A percentile compares a stretch with the other conserved stretches of the same genome.
phyloP scores from a whole-genome alignment of 179 eudicot genomes.

The Beta lomatogona region DNA sequence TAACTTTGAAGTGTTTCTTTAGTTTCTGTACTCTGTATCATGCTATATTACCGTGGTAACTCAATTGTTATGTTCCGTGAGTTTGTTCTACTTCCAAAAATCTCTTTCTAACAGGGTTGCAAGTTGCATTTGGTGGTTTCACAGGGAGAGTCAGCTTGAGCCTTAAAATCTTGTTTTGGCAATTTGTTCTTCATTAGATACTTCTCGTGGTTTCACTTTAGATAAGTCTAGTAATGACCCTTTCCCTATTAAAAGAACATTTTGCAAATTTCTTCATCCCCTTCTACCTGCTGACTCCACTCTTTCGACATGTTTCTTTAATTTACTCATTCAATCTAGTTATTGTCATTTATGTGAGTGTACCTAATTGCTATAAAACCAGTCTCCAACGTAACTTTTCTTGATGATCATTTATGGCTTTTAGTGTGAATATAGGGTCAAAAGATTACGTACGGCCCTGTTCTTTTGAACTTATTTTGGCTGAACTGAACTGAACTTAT shows the following conservation, averaged over 20 bases:
- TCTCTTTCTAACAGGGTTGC: background rate
- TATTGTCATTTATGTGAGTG: background rate
- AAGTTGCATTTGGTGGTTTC: background rate
- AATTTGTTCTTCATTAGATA: background rate
- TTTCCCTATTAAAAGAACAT: background rate
- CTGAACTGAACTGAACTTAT: no score
- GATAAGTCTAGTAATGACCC: background rate
- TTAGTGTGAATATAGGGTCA: slow-evolving; percentile 84
- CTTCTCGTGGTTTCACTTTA: background rate
- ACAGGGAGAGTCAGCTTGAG: background rate
- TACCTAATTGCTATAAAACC: background rate
- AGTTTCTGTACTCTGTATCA: background rate
- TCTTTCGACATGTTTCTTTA: background rate
- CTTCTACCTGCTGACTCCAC: background rate
- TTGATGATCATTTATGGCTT: slow-evolving; percentile 26
- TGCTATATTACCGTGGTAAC: background rate
- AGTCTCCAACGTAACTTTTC: background rate
- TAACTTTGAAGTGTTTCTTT: background rate
- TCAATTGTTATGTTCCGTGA: background rate
- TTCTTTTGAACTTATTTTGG: no score
- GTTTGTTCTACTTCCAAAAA: background rate
- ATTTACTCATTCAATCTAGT: background rate
- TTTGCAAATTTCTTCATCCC: background rate
- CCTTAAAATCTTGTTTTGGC: background rate
- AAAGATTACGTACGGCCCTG: slow-evolving; percentile 88